phyloP scores from a whole-genome alignment of 768 basidiomycete species.

The Panaeolus cyanescens region DNA sequence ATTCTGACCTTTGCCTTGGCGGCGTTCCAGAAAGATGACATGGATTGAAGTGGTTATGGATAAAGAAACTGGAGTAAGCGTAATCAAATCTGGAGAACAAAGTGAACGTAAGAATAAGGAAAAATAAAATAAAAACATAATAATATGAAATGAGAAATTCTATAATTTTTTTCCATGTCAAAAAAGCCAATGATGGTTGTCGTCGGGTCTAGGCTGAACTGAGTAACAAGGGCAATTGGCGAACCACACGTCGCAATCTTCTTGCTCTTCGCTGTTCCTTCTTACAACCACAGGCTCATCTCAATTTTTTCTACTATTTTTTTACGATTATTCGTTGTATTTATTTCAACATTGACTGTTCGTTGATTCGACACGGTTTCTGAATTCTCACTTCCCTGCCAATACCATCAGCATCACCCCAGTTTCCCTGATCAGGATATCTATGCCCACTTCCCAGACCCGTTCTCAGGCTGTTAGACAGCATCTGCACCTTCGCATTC shows the following conservation, averaged over 20 bases:
- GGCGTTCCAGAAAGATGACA: slow-evolving; percentile 23
- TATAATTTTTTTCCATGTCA: background rate
- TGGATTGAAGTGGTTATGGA: no score
- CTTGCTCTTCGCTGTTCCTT: no score
- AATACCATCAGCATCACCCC: background rate
- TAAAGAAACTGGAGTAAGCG: background rate
- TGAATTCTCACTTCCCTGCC: background rate
- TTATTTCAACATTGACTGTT: background rate
- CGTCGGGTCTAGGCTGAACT: background rate
- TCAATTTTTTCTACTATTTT: background rate
- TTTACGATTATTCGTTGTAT: background rate
- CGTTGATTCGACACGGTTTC: background rate
- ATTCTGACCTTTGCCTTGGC: slow-evolving; percentile 33
- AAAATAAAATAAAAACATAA: background rate
- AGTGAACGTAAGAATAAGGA: background rate
- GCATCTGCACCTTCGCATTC: slow-evolving; percentile 41
- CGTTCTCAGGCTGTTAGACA: slow-evolving; percentile 35
- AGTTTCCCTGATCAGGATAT: slow-evolving; percentile 7
- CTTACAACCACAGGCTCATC: no score
- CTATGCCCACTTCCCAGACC: slow-evolving; percentile 34
- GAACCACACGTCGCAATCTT: no score
- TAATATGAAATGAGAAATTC: background rate
- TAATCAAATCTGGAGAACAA: background rate
- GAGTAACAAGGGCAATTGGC: slow-evolving; percentile 1
- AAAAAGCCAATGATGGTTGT: background rate